These are phyloP conservation scores for Rhizoctonia solani DNA, from an alignment of 1,284 basidiomycete species.

Conservation along the genomic window DNA sequence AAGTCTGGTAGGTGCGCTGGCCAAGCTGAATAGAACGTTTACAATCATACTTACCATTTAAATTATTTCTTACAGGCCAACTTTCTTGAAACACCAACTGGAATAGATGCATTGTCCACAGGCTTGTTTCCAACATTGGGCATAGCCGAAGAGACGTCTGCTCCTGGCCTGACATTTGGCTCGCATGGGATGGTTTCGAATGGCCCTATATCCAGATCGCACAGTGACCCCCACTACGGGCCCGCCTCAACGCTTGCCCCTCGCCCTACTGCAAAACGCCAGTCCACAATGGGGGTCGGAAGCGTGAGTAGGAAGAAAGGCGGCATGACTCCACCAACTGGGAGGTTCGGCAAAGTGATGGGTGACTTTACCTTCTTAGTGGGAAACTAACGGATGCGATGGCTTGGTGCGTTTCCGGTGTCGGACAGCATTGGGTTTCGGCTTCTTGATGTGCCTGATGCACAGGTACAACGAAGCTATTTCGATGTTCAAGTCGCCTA, in stretches of 20 bases:
- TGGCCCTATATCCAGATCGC: slow-evolving; percentile 7
- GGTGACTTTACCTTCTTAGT: slow-evolving; percentile 82
- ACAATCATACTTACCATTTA: background rate
- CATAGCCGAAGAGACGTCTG: slow-evolving; percentile 7
- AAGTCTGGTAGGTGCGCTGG: slow-evolving; percentile 50
- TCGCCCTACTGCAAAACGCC: slow-evolving; percentile 14
- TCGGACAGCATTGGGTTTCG: background rate
- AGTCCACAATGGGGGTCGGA: slow-evolving; percentile 22
- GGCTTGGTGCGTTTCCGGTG: slow-evolving; percentile 61
- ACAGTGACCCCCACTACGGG: slow-evolving; percentile 35
- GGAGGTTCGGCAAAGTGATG: slow-evolving; percentile 82
- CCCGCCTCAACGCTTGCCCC: slow-evolving; percentile 10
- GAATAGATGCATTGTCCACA: slow-evolving; percentile 26
- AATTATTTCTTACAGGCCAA: background rate
- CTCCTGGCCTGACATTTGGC: slow-evolving; percentile 25
- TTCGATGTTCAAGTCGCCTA: slow-evolving; percentile 66
- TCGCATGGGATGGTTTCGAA: slow-evolving; percentile 8
- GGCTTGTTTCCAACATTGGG: slow-evolving; percentile 29
- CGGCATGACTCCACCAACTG: slow-evolving; percentile 63
- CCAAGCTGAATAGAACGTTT: background rate
- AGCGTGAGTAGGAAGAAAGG: slow-evolving; percentile 29
- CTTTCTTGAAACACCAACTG: slow-evolving; percentile 34
- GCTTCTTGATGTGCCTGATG: slow-evolving; percentile 31
- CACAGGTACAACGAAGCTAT: slow-evolving; percentile 81
- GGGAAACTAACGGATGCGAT: slow-evolving; percentile 80